Evolutionary conservation across 306 rosid genomes (phyloP), one percentile per base, ranked within the genome.

Genomic region (Fagus crenata): DNA sequence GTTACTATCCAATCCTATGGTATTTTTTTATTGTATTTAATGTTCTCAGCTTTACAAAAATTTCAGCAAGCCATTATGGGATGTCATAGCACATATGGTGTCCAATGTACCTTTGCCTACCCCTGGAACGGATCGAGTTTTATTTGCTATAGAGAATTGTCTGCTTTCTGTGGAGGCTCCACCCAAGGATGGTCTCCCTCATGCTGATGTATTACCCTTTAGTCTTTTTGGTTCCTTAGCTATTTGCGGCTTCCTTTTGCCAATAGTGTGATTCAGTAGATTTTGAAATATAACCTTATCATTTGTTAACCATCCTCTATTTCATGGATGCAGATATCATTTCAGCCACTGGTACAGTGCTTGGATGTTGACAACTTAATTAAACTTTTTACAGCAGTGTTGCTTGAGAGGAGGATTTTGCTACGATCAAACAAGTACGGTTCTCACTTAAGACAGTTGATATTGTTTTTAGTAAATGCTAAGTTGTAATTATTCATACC

Each of bases 31-130:
- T 81, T 37, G 84, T 64, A 75, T 79, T 74, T 85, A 83, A 89
- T 82, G 53, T 82, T 81, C 77, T 84, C 69, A 71, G 82, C 71
- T 86, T 67, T 75, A 18, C 76, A 49, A 86, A 77, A 60, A 84
- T 95, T 90, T 82, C 93, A 95, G 97, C 89, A 92, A 92, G 85
- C 98, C 99, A 37, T 84, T 95, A 60, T 95, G 98, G 99, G 98
- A 95, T 78, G 86, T 88, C 76, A 85, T 95, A 81, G 89, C 93
- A 77, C 87, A 87, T 75, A 65, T 87, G 78, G 97, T 92, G 73
- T 88, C 96, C 80, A 91, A 84, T 73, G 93, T 95, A 74, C 97
- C 97, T 73, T 77, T 95, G 86, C 97, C 99, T 78, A 89, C 90
- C 68, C 97, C 97, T n/a, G 99, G 98, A 76, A 88, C 83, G 83